Percentiles rank a stretch among this genome's conserved stretches.
These are phyloP conservation scores for Capsella rubella DNA, from an alignment of 441 rosid species.

Conservation along the genomic window DNA sequence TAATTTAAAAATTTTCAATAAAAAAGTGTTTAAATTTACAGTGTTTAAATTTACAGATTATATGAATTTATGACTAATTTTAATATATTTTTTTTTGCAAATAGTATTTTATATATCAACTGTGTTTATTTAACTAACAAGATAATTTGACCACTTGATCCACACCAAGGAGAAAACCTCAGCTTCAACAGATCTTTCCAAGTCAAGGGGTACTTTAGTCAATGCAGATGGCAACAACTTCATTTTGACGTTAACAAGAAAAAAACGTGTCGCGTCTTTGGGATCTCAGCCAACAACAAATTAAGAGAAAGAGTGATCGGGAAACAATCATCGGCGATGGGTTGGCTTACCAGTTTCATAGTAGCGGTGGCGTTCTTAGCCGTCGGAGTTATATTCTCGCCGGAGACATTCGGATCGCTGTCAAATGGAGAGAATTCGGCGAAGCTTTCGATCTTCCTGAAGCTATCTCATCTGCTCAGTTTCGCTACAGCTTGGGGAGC, in stretches of 20 bases:
- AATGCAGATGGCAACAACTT: not conserved
- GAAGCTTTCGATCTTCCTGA: conserved; percentile 58
- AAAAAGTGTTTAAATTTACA: too few relatives aligned
- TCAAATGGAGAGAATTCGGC: conserved; percentile 49
- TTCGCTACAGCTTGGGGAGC: conserved; percentile 95
- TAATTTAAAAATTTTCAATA: too few relatives aligned
- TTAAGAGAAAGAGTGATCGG: conserved; percentile 31
- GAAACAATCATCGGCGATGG: conserved; percentile 53
- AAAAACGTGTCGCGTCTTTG: conserved; percentile 36
- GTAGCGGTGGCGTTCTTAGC: conserved; percentile 78
- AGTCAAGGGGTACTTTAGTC: conserved; percentile 1
- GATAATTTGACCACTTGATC: too few relatives aligned
- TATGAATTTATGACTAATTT: too few relatives aligned
- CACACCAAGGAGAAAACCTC: too few relatives aligned
- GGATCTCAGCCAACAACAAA: not conserved
- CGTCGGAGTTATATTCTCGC: conserved; percentile 79
- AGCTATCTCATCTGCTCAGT: conserved; percentile 83
- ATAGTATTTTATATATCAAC: too few relatives aligned
- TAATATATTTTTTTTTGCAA: too few relatives aligned
- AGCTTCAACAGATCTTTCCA: too few relatives aligned
- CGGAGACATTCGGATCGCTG: conserved; percentile 80
- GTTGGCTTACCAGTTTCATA: conserved; percentile 74
- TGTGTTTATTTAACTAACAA: too few relatives aligned
- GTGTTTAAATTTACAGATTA: too few relatives aligned
- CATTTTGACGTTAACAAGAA: not conserved